A percentile compares a stretch with the other conserved stretches of the same genome.
Evolutionary conservation across 2,329 filamentous ascomycete species (phyloP).

Genomic region (Cladophialophora psammophila): DNA sequence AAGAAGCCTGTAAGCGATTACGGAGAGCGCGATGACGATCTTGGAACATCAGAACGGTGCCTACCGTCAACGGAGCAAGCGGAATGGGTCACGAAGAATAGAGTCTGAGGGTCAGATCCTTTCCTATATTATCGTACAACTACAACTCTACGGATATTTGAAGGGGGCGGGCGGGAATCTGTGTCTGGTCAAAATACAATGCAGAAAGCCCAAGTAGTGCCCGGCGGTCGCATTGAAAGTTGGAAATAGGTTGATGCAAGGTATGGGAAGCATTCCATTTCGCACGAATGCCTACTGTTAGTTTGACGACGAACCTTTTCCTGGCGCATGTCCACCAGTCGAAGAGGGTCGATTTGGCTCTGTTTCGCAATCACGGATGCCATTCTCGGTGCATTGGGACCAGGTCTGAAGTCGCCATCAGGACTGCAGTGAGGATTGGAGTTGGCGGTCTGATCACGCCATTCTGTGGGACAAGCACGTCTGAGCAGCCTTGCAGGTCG

Average conservation of each 20-base stretch:
- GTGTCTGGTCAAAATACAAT: neutral
- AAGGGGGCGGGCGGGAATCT: neutral
- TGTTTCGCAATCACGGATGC: neutral
- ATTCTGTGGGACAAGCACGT: slow-evolving; percentile 19
- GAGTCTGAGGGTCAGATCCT: neutral
- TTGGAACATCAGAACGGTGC: neutral
- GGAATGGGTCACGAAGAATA: neutral
- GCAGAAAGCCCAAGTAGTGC: slow-evolving; percentile 1
- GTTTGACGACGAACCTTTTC: neutral
- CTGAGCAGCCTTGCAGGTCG: slow-evolving; percentile 2
- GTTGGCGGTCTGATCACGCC: slow-evolving; percentile 14
- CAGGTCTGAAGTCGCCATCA: slow-evolving; percentile 6
- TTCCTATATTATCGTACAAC: neutral
- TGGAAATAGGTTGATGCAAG: neutral
- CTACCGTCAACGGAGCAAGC: slow-evolving; percentile 8
- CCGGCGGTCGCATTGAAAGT: neutral
- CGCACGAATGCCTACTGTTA: neutral
- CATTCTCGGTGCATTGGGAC: slow-evolving; percentile 4
- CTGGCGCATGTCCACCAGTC: neutral
- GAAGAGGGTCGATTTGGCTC: neutral
- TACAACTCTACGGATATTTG: neutral
- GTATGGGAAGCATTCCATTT: neutral
- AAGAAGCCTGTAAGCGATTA: slow-evolving; percentile 48
- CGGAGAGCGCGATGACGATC: slow-evolving; percentile 9
- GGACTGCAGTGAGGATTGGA: slow-evolving; percentile 10